Evolutionary conservation across 768 basidiomycete genomes (phyloP).

Genomic region (Leucocoprinus sp.): DNA sequence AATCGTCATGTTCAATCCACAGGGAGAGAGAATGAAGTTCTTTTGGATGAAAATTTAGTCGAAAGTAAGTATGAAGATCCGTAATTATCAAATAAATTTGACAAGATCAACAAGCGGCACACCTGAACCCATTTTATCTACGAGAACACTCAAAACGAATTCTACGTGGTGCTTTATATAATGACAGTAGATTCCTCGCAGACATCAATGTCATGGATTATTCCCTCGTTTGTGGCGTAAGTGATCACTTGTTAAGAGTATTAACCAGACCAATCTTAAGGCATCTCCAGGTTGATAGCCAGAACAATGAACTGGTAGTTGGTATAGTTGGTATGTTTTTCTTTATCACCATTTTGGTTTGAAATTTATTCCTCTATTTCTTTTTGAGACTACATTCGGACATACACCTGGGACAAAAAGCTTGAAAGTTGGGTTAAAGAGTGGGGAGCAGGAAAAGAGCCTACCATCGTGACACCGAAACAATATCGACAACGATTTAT

Average conservation of each 20-base stretch:
- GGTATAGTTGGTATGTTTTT: slow-evolving; percentile 87
- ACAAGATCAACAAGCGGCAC: slow-evolving; percentile 48
- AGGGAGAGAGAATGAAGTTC: slow-evolving; percentile 84
- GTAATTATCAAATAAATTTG: background rate
- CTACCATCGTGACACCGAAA: slow-evolving; percentile 93
- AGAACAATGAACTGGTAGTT: slow-evolving; percentile 84
- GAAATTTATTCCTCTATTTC: background rate
- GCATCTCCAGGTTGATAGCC: slow-evolving; percentile 60
- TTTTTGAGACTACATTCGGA: slow-evolving; percentile 78
- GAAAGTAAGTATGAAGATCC: slow-evolving; percentile 55
- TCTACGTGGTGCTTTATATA: slow-evolving; percentile 81
- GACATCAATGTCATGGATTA: slow-evolving; percentile 98
- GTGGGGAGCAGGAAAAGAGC: slow-evolving; percentile 74
- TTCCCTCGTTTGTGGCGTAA: slow-evolving; percentile 80
- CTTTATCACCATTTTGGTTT: background rate
- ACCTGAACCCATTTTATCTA: slow-evolving; percentile 84
- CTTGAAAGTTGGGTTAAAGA: slow-evolving; percentile 99
- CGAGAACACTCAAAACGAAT: slow-evolving; percentile 97
- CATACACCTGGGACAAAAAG: slow-evolving; percentile 98
- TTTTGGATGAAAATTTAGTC: slow-evolving; percentile 94
- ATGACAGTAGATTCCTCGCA: slow-evolving; percentile 91
- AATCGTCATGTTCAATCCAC: slow-evolving; percentile 91
- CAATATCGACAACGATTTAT: slow-evolving; percentile 87
- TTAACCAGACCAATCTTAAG: background rate
- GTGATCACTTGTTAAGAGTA: background rate